A percentile compares a stretch with the other conserved stretches of the same genome.
Conservation (phyloP, 2,329 filamentous ascomycete genomes). For the Madurella mycetomatis region DNA sequence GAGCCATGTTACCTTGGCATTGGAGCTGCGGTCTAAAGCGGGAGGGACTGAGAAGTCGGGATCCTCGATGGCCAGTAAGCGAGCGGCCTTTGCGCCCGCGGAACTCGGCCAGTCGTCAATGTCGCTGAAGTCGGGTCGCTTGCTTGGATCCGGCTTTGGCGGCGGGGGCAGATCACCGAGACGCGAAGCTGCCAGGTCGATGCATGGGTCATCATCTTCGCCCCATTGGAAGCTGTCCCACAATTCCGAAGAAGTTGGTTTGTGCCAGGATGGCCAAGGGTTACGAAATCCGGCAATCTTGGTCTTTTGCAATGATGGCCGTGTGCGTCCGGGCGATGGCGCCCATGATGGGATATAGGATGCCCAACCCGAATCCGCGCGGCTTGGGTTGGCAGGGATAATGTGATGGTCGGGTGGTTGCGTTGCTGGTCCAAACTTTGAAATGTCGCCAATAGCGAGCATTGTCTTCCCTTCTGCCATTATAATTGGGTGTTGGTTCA, state of each 20-base stretch:
- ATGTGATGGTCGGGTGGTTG: slow-evolving; percentile 13
- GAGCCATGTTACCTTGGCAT: slow-evolving; percentile 59
- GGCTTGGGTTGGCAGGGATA: not conserved
- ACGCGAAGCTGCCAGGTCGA: slow-evolving; percentile 22
- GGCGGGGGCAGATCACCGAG: not conserved
- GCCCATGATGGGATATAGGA: slow-evolving; percentile 14
- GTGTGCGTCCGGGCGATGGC: not conserved
- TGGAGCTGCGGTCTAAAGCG: not conserved
- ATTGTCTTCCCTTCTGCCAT: not conserved
- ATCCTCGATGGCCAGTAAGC: slow-evolving; percentile 17
- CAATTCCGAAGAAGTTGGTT: slow-evolving; percentile 17
- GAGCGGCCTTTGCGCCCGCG: slow-evolving; percentile 18
- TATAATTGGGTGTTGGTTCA: not conserved
- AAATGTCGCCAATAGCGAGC: slow-evolving; percentile 1
- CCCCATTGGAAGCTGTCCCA: slow-evolving; percentile 25
- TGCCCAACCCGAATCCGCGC: slow-evolving; percentile 7
- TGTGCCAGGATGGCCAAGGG: slow-evolving; percentile 29
- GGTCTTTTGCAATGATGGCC: not conserved
- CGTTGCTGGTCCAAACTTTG: not conserved
- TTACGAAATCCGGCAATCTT: slow-evolving; percentile 24
- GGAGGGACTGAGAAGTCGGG: slow-evolving; percentile 25
- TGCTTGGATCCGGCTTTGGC: not conserved
- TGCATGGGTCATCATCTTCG: slow-evolving; percentile 18
- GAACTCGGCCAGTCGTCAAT: slow-evolving; percentile 15
- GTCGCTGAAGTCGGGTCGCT: slow-evolving; percentile 18